Evolutionary conservation across 2,329 filamentous ascomycete species (phyloP), one percentile per base, ranked within the genome.

Genomic region (Clonostachys chloroleuca): DNA sequence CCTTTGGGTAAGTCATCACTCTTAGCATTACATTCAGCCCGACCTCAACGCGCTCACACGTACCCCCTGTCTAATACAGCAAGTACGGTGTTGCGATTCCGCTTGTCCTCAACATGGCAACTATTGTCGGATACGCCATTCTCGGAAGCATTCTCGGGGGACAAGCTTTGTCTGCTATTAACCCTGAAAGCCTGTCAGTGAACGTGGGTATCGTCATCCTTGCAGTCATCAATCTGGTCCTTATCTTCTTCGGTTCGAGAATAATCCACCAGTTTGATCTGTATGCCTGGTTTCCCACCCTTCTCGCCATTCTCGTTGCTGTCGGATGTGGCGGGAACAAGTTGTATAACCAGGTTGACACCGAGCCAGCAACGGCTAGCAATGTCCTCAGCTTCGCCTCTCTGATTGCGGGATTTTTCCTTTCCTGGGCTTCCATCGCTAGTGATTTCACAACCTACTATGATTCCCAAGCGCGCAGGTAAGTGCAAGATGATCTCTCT

Each of bases 361-460:
- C 71, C 1, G 53, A 59, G 2, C 56, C 61, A 17, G 62, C 73
- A 1, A 59, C 76, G 0, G 69, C 70, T 1, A 72, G 77, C 1
- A 62, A 68, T 10, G 62, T 83, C 3, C 57, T 84, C 7, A 76
- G 69, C 30, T 85, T 81, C 51, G 80, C 73, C 42, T 80, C 80
- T 64, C 73, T 84, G 44, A 73, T 86, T 5, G 80, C 82, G 0
- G 78, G 78, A 1, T 84, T 83, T 57, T 77, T 84, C 69, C 73
- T 86, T 3, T 81, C 83, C 1, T 86, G 78, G 72, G 77, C 73
- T 5, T 74, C 72, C 3, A 66, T 84, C 20, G 72, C 78, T 1
- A 81, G 77, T 17, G 81, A 85, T 56, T 76, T 84, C 47, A 78
- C 78, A 0, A 80, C 80, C 0, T 86, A 85, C 55, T 72, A 83